Base-by-base conservation (phyloP, 306 rosid species). In the Carpinus viminea region DNA sequence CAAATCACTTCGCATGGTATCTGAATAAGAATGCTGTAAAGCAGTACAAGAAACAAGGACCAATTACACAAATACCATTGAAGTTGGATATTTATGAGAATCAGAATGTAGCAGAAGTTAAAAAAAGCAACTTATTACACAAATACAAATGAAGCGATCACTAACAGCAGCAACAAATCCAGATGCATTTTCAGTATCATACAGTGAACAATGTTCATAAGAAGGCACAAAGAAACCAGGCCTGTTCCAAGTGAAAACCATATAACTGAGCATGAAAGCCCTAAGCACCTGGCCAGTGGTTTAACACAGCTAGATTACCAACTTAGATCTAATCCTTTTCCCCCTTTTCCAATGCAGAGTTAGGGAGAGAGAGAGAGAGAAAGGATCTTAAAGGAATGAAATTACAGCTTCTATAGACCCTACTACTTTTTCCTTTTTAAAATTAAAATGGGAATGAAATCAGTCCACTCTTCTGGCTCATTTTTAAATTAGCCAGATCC, bases 11-110 rank as follows among this genome's bases (percentile, higher is more conserved):
- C 41, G 76, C 47, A 47, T 20, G 18, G 79, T 71, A 77, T 86
- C 85, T 53, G 87, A 53, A 74, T 66, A 70, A 9, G 82, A 64
- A 74, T 69, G 80, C 89, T 85, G 84, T 5, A 1, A 53, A 53
- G 59, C 70, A 38, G 60, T 28, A 59, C 11, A 78, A 65, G 38
- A 66, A 72, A 28, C 41, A 64, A 45, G 56, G 47, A 71, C 55
- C n/a, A 83, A 47, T 54, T 70, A 51, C 48, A 55, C 43, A 47
- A 8, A 21, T 52, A 73, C 45, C 70, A 55, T 66, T 70, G 62
- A 36, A 31, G 59, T 57, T 45, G 16, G 41, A 59, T 26, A 12
- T 55, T 4, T 1, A 72, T 24, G 57, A 28, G 61, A 72, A 51
- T 12, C 46, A 73, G 12, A 20, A 70, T n/a, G 4, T 3, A 26